Conservation (phyloP, 139 green algal genomes). For the Chlorella sp. region DNA sequence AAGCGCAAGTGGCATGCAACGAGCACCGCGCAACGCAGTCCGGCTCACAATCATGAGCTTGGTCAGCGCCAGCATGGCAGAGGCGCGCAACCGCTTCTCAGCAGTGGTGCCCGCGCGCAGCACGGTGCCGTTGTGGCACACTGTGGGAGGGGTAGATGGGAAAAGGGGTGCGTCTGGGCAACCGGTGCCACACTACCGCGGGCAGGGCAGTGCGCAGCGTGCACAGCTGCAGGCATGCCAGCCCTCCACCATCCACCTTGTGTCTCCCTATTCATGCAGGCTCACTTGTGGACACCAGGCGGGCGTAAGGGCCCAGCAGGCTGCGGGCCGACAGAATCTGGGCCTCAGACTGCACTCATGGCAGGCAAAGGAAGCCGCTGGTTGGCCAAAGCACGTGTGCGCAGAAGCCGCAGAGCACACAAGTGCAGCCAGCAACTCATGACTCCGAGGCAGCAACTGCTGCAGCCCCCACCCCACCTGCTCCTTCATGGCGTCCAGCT, state of each 20-base stretch:
- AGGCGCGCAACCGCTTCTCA: constrained; percentile 62
- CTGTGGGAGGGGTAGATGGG: constrained; percentile 40
- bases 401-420: not conserved
- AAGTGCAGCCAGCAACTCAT: too few species aligned
- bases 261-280: not conserved
- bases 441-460: too few species aligned
- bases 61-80: constrained; percentile 85
- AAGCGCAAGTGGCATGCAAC: too few species aligned
- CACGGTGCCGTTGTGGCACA: constrained; percentile 57
- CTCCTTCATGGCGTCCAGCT: constrained; percentile 80
- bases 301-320: constrained; percentile 71
- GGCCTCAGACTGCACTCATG: constrained; percentile 50
- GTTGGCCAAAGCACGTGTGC: not conserved
- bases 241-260: too few species aligned
- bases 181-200: too few species aligned
- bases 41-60: constrained; percentile 89
- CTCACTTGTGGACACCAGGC: constrained; percentile 30
- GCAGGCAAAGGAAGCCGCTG: not conserved
- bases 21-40: too few species aligned
- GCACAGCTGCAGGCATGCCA: too few species aligned
- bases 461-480: not conserved
- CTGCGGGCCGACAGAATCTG: constrained; percentile 67
- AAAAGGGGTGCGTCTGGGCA: too few species aligned
- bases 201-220: too few species aligned
- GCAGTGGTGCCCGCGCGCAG: constrained; percentile 39